These are phyloP conservation scores for Diplodia intermedia DNA, from an alignment of 2,329 filamentous ascomycete genomes.

Conservation along the genomic window DNA sequence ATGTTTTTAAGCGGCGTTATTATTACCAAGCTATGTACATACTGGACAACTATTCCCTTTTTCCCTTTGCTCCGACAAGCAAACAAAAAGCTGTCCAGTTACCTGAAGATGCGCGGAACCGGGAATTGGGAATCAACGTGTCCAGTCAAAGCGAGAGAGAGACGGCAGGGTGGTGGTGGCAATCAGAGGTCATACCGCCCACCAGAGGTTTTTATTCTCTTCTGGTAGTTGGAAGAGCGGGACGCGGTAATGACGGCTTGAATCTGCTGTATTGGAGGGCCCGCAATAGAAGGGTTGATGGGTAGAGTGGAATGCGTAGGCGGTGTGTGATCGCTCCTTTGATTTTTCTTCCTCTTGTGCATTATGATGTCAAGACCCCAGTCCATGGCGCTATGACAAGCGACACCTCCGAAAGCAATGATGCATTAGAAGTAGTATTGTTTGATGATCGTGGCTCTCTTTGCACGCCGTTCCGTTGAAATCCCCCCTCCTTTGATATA, in stretches of 20 bases:
- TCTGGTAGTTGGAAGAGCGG: not conserved
- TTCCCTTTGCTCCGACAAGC: slow-evolving; percentile 7
- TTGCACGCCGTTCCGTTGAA: too few relatives aligned
- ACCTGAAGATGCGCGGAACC: not conserved
- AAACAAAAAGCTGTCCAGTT: slow-evolving; percentile 11
- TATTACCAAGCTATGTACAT: slow-evolving; percentile 16
- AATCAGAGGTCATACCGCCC: not conserved
- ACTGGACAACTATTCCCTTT: slow-evolving; percentile 31
- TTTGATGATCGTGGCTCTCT: too few relatives aligned
- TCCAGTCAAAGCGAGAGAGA: slow-evolving; percentile 3
- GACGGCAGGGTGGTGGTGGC: not conserved
- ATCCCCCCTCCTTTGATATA: too few relatives aligned
- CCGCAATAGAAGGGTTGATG: not conserved
- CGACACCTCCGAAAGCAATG: not conserved
- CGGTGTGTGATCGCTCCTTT: not conserved
- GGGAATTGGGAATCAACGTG: not conserved
- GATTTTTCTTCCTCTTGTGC: not conserved
- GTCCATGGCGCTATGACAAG: not conserved
- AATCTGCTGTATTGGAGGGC: not conserved
- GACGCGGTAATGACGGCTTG: not conserved
- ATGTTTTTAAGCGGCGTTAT: slow-evolving; percentile 13
- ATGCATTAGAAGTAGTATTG: not conserved
- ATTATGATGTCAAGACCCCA: not conserved
- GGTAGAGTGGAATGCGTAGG: slow-evolving; percentile 5
- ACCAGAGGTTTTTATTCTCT: not conserved